Evolutionary conservation across 371 early-diverging fungal genomes (phyloP), one percentile per base, ranked within the genome.

Genomic region (Mucor saturninus): DNA sequence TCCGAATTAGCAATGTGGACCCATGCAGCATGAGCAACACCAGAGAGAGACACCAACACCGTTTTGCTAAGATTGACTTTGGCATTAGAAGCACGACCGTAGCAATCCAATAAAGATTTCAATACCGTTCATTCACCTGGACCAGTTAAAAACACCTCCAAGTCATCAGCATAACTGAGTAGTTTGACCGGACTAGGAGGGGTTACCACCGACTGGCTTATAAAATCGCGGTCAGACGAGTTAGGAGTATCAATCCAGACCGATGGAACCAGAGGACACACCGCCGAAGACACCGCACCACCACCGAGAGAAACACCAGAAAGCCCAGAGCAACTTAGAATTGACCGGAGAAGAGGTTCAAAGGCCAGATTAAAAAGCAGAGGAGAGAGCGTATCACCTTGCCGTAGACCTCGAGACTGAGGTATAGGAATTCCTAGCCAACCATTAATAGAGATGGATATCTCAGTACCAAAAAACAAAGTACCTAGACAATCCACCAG

Each of bases 291-390:
- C n/a, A n/a, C n/a, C n/a, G n/a, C n/a, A n/a, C n/a, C n/a, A n/a
- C n/a, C n/a, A n/a, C n/a, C n/a, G n/a, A n/a, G n/a, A n/a, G 66
- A 10, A 10, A 54, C 2, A 1, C 54, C 61, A 32, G 13, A 21
- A 2, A 61, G 4, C 2, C 21, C 4, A 1, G 57, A n/a, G 10
- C 15, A 30, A 13, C 38, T 35, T 5, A 49, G 13, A 11, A 58
- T 46, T 1, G 9, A 26, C 6, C 55, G 30, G 0, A 57, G n/a
- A 1, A 54, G 15, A 7, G 50, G 69, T 38, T 60, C 60, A 49
- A 61, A 61, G 11, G 64, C 64, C 3, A 62, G 14, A n/a, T 61
- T 61, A 52, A 61, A 69, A 0, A 64, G 61, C 9, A 69, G 55
- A 28, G 59, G 65, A 0, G 54, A 64, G 1, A 64, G 48, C 0